These are phyloP conservation scores for Pterocarpus santalinus DNA, from an alignment of 306 rosid species.

Conservation along the genomic window DNA sequence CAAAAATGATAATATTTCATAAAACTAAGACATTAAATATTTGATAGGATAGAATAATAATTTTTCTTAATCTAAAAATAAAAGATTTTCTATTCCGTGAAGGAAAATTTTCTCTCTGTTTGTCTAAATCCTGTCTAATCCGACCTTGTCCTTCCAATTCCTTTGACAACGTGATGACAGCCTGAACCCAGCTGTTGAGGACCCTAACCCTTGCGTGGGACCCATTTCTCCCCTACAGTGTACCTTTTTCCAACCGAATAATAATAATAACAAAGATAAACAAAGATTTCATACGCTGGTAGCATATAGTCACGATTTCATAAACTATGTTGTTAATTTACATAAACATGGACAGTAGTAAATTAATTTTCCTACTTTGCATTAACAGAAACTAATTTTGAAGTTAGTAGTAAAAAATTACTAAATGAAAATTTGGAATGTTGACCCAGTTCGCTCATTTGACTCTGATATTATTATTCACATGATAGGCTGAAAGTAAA, in stretches of 20 bases:
- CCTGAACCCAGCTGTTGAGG: conserved; percentile 61
- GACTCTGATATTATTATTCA: no score
- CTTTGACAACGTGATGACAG: conserved; percentile 65
- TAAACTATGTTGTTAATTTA: neutral
- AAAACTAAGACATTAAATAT: neutral
- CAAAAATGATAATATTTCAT: no score
- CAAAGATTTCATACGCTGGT: neutral
- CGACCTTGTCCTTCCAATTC: neutral
- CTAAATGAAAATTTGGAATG: no score
- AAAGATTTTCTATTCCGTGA: neutral
- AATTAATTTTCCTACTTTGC: no score
- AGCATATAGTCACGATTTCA: neutral
- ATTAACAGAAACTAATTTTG: no score
- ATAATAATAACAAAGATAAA: no score
- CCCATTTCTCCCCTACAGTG: neutral
- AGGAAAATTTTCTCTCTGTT: neutral
- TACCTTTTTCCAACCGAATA: neutral
- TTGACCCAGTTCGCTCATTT: no score
- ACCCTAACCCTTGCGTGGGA: conserved; percentile 50
- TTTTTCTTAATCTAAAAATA: neutral
- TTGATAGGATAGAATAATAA: no score
- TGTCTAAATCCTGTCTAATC: conserved; percentile 33
- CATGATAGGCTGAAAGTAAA: no score
- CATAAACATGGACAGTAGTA: no score
- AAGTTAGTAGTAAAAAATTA: no score